Evolutionary conservation across 1,284 basidiomycete species (phyloP).

Genomic region (Phylloboletellus chloephorus): DNA sequence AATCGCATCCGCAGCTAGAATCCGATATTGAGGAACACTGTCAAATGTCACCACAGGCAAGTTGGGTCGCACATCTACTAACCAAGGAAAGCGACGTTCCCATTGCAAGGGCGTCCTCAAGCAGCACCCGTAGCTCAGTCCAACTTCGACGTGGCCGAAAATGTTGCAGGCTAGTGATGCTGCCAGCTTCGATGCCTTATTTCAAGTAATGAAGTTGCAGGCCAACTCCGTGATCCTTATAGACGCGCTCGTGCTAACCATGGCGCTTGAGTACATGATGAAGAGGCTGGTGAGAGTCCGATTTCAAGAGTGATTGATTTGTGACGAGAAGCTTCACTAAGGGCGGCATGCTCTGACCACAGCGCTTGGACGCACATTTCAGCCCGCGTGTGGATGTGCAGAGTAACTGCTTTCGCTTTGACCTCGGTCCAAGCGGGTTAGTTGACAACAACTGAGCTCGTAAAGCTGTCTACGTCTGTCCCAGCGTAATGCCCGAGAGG

Average conservation of each 20-base stretch:
- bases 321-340: too few species aligned
- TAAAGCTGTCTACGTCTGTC: not conserved
- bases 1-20: too few species aligned
- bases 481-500: not conserved
- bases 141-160: not conserved
- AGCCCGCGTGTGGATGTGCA: too few species aligned
- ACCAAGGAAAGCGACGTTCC: too few species aligned
- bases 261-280: too few species aligned
- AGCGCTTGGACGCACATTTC: not conserved
- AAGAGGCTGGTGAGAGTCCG: not conserved
- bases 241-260: not conserved
- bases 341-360: not conserved
- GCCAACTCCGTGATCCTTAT: not conserved
- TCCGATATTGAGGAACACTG: too few species aligned
- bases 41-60: too few species aligned
- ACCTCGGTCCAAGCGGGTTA: not conserved
- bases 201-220: not conserved
- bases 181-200: not conserved
- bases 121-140: not conserved
- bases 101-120: conserved; percentile 3
- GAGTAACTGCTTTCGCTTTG: not conserved
- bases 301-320: not conserved
- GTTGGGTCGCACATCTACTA: too few species aligned
- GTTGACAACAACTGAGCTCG: not conserved
- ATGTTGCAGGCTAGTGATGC: not conserved